Evolutionary conservation across 176 grass and related monocot genomes (phyloP).

Genomic region (Oryza officinalis): DNA sequence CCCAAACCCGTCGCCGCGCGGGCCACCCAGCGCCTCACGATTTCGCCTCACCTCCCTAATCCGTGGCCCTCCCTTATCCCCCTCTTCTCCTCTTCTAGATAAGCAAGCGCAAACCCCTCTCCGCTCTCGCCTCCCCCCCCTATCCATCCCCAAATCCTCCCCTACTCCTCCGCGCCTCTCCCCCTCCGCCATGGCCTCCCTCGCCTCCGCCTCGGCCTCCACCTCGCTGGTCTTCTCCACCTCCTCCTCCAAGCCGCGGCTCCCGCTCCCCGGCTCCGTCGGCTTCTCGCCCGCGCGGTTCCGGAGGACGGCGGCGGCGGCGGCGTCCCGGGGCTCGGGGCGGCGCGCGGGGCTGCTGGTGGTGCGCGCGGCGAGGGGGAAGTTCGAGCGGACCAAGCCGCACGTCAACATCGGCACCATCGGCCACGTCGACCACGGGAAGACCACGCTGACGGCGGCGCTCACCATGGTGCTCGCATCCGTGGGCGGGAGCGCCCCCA

Average conservation of each 20-base stretch:
- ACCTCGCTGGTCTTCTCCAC: slow-evolving; percentile 39
- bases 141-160: slow-evolving; percentile 27
- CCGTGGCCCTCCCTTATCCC: slow-evolving; percentile 64
- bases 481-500: slow-evolving; percentile 73
- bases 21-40: slow-evolving; percentile 41
- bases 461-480: slow-evolving; percentile 95
- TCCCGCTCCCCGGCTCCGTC: slow-evolving; percentile 49
- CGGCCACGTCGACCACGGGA: slow-evolving; percentile 98
- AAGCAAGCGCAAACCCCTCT: slow-evolving; percentile 37
- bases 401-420: slow-evolving; percentile 99
- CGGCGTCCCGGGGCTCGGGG: neutral
- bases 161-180: neutral
- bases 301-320: slow-evolving; percentile 23
- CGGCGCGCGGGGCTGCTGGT: slow-evolving; percentile 57
- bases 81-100: slow-evolving; percentile 48
- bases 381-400: slow-evolving; percentile 95
- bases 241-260: slow-evolving; percentile 52
- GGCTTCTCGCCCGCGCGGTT: slow-evolving; percentile 38
- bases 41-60: slow-evolving; percentile 23
- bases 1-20: neutral
- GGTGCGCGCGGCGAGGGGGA: slow-evolving; percentile 81
- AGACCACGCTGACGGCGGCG: slow-evolving; percentile 95
- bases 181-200: neutral
- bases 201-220: slow-evolving; percentile 36
- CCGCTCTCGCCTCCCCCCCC: slow-evolving; percentile 26